Percentiles rank a stretch among this genome's conserved stretches.
Evolutionary conservation across 305 asterid genomes (phyloP).

Genomic region (Fraxinus platypoda): DNA sequence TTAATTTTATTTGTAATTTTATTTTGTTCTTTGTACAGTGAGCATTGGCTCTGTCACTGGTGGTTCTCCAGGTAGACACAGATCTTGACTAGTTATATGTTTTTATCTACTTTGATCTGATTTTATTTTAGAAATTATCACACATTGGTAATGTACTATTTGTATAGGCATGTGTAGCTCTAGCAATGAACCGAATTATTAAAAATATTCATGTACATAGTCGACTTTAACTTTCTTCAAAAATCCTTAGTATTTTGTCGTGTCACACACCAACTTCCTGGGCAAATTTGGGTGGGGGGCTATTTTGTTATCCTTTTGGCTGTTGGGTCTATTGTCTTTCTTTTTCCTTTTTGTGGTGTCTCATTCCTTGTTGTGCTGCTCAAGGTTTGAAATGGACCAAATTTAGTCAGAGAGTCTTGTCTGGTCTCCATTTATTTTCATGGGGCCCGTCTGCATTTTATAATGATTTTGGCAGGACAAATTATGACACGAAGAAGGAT

Average conservation of each 20-base stretch:
- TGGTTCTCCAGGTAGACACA: constrained; percentile 13
- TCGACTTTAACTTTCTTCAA: not conserved
- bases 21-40: not conserved
- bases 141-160: not conserved
- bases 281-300: not conserved
- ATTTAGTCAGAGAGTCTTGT: not conserved
- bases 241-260: not conserved
- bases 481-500: not conserved
- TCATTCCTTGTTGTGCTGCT: not conserved
- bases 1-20: not conserved
- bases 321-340: not conserved
- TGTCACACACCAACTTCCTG: not conserved
- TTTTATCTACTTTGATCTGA: not conserved
- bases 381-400: not conserved
- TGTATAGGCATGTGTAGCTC: not conserved
- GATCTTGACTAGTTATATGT: not conserved
- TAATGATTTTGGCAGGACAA: not conserved
- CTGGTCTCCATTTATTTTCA: not conserved
- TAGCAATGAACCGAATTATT: not conserved
- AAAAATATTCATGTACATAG: not conserved
- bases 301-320: not conserved
- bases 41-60: not conserved
- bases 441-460: not conserved
- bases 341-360: not conserved
- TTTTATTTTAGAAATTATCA: not conserved